These are phyloP conservation scores for Inonotus obliquus DNA, from an alignment of 1,284 basidiomycete genomes.

Conservation along the genomic window DNA sequence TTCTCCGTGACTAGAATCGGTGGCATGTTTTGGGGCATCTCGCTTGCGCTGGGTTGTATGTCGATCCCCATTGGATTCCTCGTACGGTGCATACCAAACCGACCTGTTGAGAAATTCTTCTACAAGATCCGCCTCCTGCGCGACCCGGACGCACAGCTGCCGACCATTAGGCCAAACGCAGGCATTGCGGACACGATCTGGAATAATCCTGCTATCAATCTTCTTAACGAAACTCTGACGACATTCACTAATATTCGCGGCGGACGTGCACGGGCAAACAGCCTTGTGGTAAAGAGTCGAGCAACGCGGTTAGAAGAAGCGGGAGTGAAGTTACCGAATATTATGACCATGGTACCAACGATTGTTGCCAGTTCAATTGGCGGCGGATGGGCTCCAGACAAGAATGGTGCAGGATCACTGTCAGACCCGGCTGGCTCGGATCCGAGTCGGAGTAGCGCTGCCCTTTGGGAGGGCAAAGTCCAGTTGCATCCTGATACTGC, in stretches of 20 bases:
- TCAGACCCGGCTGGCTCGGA: slow-evolving; percentile 73
- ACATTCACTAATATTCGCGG: slow-evolving; percentile 82
- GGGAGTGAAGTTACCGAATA: slow-evolving; percentile 40
- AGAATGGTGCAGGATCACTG: slow-evolving; percentile 46
- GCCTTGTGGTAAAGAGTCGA: slow-evolving; percentile 77
- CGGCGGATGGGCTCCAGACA: slow-evolving; percentile 61
- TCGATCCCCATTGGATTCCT: slow-evolving; percentile 86
- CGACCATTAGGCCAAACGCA: slow-evolving; percentile 54
- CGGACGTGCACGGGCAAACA: slow-evolving; percentile 78
- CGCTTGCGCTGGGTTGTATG: slow-evolving; percentile 79
- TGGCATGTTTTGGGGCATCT: slow-evolving; percentile 91
- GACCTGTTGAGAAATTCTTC: slow-evolving; percentile 73
- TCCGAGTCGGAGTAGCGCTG: slow-evolving; percentile 75
- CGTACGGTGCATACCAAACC: slow-evolving; percentile 80
- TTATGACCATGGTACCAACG: slow-evolving; percentile 87
- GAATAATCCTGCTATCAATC: slow-evolving; percentile 68
- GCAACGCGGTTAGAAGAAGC: slow-evolving; percentile 52
- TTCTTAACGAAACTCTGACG: slow-evolving; percentile 81
- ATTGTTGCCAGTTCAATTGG: slow-evolving; percentile 83
- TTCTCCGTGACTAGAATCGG: slow-evolving; percentile 84
- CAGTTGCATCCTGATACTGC: slow-evolving; percentile 85
- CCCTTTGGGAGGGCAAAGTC: slow-evolving; percentile 76
- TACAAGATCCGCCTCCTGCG: slow-evolving; percentile 62
- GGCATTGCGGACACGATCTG: slow-evolving; percentile 36
- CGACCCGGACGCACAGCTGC: slow-evolving; percentile 58